Evolutionary conservation across 768 basidiomycete species (phyloP).

Genomic region (Termitomyces heimii): DNA sequence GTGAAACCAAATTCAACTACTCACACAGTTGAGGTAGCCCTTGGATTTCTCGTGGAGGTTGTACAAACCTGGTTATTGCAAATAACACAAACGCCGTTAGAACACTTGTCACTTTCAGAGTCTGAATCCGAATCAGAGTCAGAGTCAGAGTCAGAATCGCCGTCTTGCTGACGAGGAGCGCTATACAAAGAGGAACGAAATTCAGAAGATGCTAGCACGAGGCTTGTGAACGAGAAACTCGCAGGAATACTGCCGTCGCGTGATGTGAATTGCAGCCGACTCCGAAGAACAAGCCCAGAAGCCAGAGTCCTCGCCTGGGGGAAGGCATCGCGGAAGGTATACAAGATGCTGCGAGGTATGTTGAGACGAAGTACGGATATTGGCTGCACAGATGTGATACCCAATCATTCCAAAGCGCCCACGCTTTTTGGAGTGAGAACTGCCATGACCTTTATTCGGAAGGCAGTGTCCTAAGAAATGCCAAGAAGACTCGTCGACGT

Average conservation of each 20-base stretch:
- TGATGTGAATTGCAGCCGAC: background rate
- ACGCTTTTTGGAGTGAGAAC: background rate
- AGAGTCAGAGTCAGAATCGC: background rate
- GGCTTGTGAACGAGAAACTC: background rate
- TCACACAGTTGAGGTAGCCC: background rate
- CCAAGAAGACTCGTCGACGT: background rate
- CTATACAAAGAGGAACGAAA: background rate
- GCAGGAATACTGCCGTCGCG: background rate
- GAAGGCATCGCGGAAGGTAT: background rate
- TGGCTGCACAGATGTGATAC: background rate
- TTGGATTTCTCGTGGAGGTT: background rate
- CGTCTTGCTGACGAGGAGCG: background rate
- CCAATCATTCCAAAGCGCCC: background rate
- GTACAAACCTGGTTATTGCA: background rate
- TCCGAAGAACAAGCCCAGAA: background rate
- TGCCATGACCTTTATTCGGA: background rate
- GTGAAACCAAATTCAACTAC: background rate
- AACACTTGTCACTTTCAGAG: conserved; percentile 10
- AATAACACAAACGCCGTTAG: conserved; percentile 8
- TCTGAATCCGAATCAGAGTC: conserved; percentile 1
- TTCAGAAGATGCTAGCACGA: background rate
- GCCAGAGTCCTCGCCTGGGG: background rate
- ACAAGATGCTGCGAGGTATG: background rate
- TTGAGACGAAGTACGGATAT: background rate
- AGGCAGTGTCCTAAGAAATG: background rate